Base-by-base conservation (phyloP, 2,329 filamentous ascomycete species). In the Karstenula rhodostoma region DNA sequence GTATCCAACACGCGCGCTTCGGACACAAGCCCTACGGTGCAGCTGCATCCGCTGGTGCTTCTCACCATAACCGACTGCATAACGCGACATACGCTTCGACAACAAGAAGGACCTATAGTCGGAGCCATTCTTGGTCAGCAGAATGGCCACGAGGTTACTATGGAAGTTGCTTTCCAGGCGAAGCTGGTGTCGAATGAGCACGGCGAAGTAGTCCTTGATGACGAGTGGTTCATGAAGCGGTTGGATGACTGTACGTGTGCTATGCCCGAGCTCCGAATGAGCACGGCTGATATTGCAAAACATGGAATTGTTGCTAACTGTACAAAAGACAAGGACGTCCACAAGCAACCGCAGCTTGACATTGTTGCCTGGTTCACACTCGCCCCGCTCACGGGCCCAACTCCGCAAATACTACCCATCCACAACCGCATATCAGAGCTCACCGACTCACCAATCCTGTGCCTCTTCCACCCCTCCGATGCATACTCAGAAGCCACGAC, bases 11-110 rank as follows among this genome's bases (percentile, higher is more conserved):
- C 74, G 49, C 79, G 78, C 62, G 76, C 74, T 73, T 87, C 87
- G 44, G 92, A 95, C 78, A 90, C 89, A 22, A 87, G 88, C 53
- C 87, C 96, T 47, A 90, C 93, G 66, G 88, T 93, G 58, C 88
- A 93, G 69, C 87, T 99, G 19, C 95, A 99, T 73, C 95, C 95
- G 27, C 89, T 99, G 51, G 94, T 97, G 55, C 90, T 98, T 67
- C 91, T 99, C 80, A 96, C 91, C 66, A 95, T 99, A 72, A 97
- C 94, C 69, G 95, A 99, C 79, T 96, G 96, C 78, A 93, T 98
- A 77, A 96, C 94, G 60, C 88, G 95, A 61, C 94, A 97, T 78
- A 92, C 90, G 1, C 85, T 97, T 58, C 88, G 95, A 60, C 83
- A 88, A 55, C 89, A 93, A 70, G 77, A 83, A 19, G 91, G 91